Conservation (phyloP, 2,329 filamentous ascomycete genomes). For the Helotiales sp. region DNA sequence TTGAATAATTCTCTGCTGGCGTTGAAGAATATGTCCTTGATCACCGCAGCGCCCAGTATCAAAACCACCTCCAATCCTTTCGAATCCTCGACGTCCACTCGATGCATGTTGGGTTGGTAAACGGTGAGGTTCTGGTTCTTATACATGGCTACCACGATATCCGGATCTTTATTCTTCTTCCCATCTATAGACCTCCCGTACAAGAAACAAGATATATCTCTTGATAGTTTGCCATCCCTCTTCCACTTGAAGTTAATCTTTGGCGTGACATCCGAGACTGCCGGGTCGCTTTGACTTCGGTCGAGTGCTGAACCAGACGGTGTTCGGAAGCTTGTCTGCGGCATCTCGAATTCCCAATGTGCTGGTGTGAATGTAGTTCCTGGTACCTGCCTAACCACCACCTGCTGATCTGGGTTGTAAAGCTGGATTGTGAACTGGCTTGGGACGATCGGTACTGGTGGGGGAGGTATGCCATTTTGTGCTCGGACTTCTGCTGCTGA, state of each 20-base stretch:
- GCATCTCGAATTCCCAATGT: conserved; percentile 91
- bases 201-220: conserved; percentile 86
- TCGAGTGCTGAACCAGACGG: conserved; percentile 81
- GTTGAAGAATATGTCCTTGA: conserved; percentile 64
- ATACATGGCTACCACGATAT: conserved; percentile 92
- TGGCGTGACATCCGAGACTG: conserved; percentile 58
- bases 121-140: conserved; percentile 74
- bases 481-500: conserved; percentile 77
- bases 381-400: conserved; percentile 68
- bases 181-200: conserved; percentile 73
- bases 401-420: conserved; percentile 88
- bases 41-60: conserved; percentile 60
- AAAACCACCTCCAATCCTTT: conserved; percentile 90
- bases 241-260: conserved; percentile 87
- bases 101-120: conserved; percentile 88
- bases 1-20: conserved; percentile 78
- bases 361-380: conserved; percentile 79
- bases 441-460: conserved; percentile 72
- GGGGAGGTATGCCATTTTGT: conserved; percentile 63
- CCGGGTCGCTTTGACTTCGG: conserved; percentile 63
- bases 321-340: conserved; percentile 77
- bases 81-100: conserved; percentile 89
- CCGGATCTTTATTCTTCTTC: conserved; percentile 85
- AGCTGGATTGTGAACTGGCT: conserved; percentile 81
- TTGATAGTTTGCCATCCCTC: conserved; percentile 80